Evolutionary conservation across 257 asterid genomes (phyloP), one percentile per base, ranked within the genome.

Genomic region (Phtheirospermum japonicum): DNA sequence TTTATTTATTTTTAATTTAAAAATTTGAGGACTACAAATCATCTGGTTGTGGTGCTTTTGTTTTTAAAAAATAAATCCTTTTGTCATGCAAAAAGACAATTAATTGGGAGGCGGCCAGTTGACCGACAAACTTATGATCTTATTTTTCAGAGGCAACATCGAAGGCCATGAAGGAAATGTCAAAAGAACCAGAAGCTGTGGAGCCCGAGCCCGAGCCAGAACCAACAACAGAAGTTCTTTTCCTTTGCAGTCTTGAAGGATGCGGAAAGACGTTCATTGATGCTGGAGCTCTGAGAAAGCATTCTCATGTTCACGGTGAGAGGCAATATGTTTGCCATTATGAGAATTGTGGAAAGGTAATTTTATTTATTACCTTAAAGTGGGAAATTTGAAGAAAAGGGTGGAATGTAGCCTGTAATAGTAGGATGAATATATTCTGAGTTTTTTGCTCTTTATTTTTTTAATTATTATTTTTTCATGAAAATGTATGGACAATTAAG

Each of bases 231-330:
- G 99, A 93, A 73, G 96, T 93, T 75, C 89, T 93, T 72, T 93
- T 93, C 76, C 93, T 93, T 70, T 93, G 99, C 78, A 93, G 96
- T 67, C 86, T 82, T 37, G 99, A 87, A 66, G 96, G 96, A 61
- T 93, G 99, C 78, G 99, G 99, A 61, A 93, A 93, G 83, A 89
- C 99, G 31, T 93, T 93, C 65, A 79, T 89, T 49, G 99, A 93
- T 79, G 95, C 97, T 9, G 96, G 94, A 57, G 95, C 97, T 64
- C 77, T 93, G 82, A 93, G 87, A 83, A 93, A 93, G 81, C 99
- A 93, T 70, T 85, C 99, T 53, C 95, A 89, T 79, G 87, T 93
- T 69, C 99, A 93, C 26, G 99, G 99, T 63, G 99, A 93, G 86
- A 87, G 97, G 62, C 99, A 93, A 61, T 89, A 83, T 68, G 74